A percentile compares a stretch with the other conserved stretches of the same genome.
Evolutionary conservation across 2,329 filamentous ascomycete genomes (phyloP).

Genomic region (Apiospora koreana): DNA sequence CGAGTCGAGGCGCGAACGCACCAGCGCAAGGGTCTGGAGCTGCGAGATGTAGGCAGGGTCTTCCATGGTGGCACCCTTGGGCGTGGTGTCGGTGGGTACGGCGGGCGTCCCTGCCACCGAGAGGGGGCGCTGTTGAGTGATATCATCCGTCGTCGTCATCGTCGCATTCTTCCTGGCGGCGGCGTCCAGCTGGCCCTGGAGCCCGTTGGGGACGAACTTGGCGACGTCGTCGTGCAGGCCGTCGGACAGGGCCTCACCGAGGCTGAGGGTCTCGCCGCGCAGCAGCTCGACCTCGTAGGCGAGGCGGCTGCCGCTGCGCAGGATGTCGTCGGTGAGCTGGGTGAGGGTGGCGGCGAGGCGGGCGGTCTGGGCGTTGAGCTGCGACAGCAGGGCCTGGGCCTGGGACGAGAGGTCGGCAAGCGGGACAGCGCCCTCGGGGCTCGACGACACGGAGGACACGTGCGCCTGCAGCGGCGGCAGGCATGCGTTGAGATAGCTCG

Average conservation of each 20-base stretch:
- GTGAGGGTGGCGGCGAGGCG: conserved; percentile 80
- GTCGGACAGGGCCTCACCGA: conserved; percentile 77
- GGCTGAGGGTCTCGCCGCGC: conserved; percentile 80
- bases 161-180: conserved; percentile 19
- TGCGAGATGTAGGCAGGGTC: conserved; percentile 70
- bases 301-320: conserved; percentile 82
- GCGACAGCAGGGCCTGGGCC: conserved; percentile 81
- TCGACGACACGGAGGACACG: conserved; percentile 29
- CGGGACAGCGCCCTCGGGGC: conserved; percentile 49
- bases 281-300: conserved; percentile 94
- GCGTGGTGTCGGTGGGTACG: conserved; percentile 18
- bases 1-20: conserved; percentile 80
- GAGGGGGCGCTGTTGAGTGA: conserved; percentile 19
- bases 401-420: conserved; percentile 78
- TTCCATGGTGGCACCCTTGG: conserved; percentile 18
- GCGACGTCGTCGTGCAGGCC: conserved; percentile 70
- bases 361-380: conserved; percentile 85
- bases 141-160: conserved; percentile 15
- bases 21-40: conserved; percentile 78
- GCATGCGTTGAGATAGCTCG: conserved; percentile 79
- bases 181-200: conserved; percentile 34
- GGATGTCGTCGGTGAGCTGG: conserved; percentile 90
- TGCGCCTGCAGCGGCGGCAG: conserved; percentile 66
- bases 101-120: conserved; percentile 22
- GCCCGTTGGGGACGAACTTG: conserved; percentile 65